Evolutionary conservation across 768 basidiomycete species (phyloP), one percentile per base, ranked within the genome.

Genomic region (Tricholoma hemisulphureum): DNA sequence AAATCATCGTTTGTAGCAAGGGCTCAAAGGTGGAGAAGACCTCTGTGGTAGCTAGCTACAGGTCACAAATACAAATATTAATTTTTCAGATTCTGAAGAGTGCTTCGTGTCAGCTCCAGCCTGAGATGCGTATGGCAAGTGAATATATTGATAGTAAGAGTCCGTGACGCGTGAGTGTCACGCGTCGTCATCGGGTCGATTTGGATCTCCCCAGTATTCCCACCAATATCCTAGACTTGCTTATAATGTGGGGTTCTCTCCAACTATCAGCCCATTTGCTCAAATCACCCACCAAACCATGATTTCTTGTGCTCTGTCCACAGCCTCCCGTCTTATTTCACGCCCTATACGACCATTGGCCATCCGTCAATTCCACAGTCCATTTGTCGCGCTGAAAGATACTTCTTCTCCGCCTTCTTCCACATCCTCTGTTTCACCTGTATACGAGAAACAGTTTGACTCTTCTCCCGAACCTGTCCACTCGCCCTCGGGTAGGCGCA

Each of bases 361-460:
- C 34, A 57, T 64, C 16, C 86, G 88, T 59, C 64, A 80, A 0
- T 88, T 89, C 73, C 88, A 87, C 73, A 83, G 87, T 10, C 85
- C 86, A 51, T 86, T 83, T 68, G 78, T 77, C 60, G 76, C 73
- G n/a, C 76, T 84, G 70, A 49, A 49, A 29, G 77, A 78, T 53
- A 69, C 70, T 39, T 68, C 79, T 26, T 67, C 72, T 31, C 59
- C 75, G 58, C 63, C 77, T 7, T 63, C 71, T 21, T 53, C 75
- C 11, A 63, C 74, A 52, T 65, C 73, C 58, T 71, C 11, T 56
- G 71, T 72, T 11, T 63, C 76, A 10, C 13, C 16, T n/a, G 26
- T 49, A n/a, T 87, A 90, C 71, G 86, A 89, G 69, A 89, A 89
- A 68, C 80, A 87, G 63, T 63, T 72, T 56, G 83, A 87, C 63